These are phyloP conservation scores for Wallacemonas sp. DNA, from an alignment of 208 protist genomes.

Conservation along the genomic window DNA sequence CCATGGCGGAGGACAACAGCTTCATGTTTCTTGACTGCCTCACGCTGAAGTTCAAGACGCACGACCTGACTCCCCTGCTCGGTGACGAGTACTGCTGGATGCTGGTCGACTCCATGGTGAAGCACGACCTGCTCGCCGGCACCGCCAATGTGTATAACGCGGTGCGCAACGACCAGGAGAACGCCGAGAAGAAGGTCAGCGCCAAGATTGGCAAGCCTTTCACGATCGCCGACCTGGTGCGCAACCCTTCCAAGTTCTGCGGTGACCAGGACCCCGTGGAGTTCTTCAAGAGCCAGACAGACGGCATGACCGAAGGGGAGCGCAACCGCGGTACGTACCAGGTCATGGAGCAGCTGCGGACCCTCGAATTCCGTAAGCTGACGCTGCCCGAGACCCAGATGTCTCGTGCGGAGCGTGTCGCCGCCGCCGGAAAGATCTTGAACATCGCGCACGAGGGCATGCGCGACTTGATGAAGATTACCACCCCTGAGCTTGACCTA, in stretches of 20 bases:
- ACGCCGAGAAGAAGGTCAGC: conserved; percentile 65
- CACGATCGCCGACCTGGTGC: conserved; percentile 64
- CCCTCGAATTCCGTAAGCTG: conserved; percentile 51
- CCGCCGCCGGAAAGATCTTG: conserved; percentile 45
- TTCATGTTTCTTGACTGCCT: conserved; percentile 88
- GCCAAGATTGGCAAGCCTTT: conserved; percentile 40
- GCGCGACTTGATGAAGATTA: conserved; percentile 73
- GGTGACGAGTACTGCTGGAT: conserved; percentile 60
- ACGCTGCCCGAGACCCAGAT: conserved; percentile 22
- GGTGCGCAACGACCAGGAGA: conserved; percentile 65
- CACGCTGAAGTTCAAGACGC: conserved; percentile 42
- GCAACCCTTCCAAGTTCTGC: conserved; percentile 47
- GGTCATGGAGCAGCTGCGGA: conserved; percentile 67
- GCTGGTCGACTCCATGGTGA: conserved; percentile 75
- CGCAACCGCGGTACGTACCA: conserved; percentile 68
- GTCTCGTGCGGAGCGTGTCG: conserved; percentile 47
- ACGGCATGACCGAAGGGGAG: conserved; percentile 44
- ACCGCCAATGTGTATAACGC: conserved; percentile 60
- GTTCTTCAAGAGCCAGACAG: conserved; percentile 37
- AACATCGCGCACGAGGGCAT: conserved; percentile 69
- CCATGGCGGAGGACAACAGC: conserved; percentile 61
- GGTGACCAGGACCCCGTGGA: conserved; percentile 41
- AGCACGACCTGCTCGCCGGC: conserved; percentile 57
- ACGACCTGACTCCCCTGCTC: conserved; percentile 46
- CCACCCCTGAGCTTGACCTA: conserved; percentile 79